Percentiles rank a stretch among this genome's conserved stretches.
phyloP scores from a whole-genome alignment of 164 flowering plant species.

The Vitis rotundifolia region DNA sequence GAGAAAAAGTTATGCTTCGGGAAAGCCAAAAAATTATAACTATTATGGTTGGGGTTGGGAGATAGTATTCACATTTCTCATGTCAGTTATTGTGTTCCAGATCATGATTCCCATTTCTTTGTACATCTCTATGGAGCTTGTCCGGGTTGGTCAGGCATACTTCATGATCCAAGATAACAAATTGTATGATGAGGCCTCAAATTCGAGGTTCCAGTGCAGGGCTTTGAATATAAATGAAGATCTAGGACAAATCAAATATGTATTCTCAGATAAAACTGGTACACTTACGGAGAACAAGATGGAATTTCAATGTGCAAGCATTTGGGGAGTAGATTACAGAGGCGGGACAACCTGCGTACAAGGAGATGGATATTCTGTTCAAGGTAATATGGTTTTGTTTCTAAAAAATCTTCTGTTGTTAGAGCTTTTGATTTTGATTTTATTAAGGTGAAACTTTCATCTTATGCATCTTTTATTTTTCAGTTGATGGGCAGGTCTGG shows the following conservation, averaged over 20 bases:
- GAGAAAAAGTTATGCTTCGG: constrained; percentile 53
- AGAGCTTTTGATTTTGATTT: background rate
- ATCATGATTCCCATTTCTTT: constrained; percentile 96
- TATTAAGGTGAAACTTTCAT: background rate
- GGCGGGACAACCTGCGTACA: constrained; percentile 23
- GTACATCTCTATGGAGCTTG: constrained; percentile 99
- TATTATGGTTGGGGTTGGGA: constrained; percentile 83
- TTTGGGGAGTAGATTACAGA: constrained; percentile 76
- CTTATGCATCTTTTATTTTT: background rate
- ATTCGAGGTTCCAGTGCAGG: constrained; percentile 90
- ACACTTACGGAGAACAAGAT: constrained; percentile 98
- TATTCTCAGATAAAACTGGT: constrained; percentile 98
- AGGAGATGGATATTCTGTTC: constrained; percentile 34
- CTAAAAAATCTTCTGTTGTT: background rate
- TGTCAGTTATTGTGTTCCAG: constrained; percentile 95
- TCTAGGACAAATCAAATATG: constrained; percentile 89
- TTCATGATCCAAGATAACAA: constrained; percentile 78
- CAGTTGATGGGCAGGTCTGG: constrained; percentile 65
- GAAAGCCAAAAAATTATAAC: constrained; percentile 38
- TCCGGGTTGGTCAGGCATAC: constrained; percentile 94
- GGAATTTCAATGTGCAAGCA: constrained; percentile 95
- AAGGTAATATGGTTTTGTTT: constrained; percentile 45
- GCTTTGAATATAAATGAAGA: constrained; percentile 98
- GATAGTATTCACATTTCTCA: constrained; percentile 81
- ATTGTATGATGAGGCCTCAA: constrained; percentile 71